Conservation (phyloP, 768 basidiomycete genomes). For the Mycena kentingensis region DNA sequence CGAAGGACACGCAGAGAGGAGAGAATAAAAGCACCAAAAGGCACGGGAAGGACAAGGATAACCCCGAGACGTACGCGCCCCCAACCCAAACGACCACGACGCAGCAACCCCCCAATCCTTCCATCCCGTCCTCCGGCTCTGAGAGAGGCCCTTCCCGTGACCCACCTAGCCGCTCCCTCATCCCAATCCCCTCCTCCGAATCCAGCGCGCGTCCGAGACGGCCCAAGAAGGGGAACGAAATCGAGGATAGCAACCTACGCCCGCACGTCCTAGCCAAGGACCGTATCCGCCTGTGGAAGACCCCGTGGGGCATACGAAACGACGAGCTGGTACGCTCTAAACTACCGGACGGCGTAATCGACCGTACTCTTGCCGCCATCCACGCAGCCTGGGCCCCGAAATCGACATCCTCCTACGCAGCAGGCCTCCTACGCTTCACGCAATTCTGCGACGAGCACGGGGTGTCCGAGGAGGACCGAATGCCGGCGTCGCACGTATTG, state of each 20-base stretch:
- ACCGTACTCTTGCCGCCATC: neutral
- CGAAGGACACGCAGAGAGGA: too few relatives aligned
- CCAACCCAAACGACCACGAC: too few relatives aligned
- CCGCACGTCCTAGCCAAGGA: neutral
- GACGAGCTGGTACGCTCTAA: neutral
- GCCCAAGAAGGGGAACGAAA: neutral
- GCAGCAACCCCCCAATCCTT: too few relatives aligned
- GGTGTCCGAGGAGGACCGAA: neutral
- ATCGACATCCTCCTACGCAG: constrained; percentile 18
- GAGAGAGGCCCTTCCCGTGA: too few relatives aligned
- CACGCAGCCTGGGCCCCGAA: constrained; percentile 11
- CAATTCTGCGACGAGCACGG: constrained; percentile 3
- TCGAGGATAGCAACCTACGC: neutral
- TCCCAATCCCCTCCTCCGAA: too few relatives aligned
- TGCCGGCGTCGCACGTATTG: constrained; percentile 4
- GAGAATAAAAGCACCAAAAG: too few relatives aligned
- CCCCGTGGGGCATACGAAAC: neutral
- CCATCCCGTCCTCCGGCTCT: too few relatives aligned
- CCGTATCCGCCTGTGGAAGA: neutral
- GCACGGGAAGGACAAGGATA: too few relatives aligned
- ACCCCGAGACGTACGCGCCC: too few relatives aligned
- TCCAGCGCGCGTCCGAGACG: neutral
- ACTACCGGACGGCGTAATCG: neutral
- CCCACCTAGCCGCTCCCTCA: too few relatives aligned
- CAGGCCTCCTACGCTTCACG: constrained; percentile 28